phyloP scores from a whole-genome alignment of 2,329 filamentous ascomycete species.

The Sporothrix euskadiensis region DNA sequence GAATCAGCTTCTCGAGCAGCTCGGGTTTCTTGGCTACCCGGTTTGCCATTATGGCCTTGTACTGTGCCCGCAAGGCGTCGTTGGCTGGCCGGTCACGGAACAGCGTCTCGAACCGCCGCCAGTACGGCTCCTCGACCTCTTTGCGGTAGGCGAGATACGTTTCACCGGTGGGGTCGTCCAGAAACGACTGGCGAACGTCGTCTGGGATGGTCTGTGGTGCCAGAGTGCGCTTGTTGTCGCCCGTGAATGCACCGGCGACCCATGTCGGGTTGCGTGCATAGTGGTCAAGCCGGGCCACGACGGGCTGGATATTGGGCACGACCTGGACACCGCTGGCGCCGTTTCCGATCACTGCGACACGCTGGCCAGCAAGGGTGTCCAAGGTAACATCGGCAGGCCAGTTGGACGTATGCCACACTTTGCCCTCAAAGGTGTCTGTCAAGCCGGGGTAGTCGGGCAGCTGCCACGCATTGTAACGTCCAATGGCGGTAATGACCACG shows the following conservation, averaged over 20 bases:
- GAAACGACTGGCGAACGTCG: neutral
- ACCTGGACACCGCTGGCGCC: slow-evolving; percentile 58
- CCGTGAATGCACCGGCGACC: neutral
- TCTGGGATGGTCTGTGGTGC: neutral
- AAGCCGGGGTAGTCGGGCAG: slow-evolving; percentile 55
- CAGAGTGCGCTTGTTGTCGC: neutral
- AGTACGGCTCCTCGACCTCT: neutral
- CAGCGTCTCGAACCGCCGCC: neutral
- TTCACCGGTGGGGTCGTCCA: neutral
- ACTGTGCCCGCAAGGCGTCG: no score
- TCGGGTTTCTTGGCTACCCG: no score
- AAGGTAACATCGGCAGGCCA: slow-evolving; percentile 48
- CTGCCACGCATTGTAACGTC: slow-evolving; percentile 56
- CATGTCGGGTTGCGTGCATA: neutral
- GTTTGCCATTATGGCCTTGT: no score
- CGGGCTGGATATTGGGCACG: slow-evolving; percentile 51
- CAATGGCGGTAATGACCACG: slow-evolving; percentile 63
- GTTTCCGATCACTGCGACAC: slow-evolving; percentile 54
- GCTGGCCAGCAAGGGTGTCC: slow-evolving; percentile 46
- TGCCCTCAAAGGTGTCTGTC: slow-evolving; percentile 49
- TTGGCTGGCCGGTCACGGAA: no score
- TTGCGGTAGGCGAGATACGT: neutral
- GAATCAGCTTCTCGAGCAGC: neutral
- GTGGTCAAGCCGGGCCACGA: slow-evolving; percentile 41
- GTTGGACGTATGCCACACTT: slow-evolving; percentile 55